These are phyloP conservation scores for Fusarium agapanthi DNA, from an alignment of 2,329 filamentous ascomycete genomes.

Conservation along the genomic window DNA sequence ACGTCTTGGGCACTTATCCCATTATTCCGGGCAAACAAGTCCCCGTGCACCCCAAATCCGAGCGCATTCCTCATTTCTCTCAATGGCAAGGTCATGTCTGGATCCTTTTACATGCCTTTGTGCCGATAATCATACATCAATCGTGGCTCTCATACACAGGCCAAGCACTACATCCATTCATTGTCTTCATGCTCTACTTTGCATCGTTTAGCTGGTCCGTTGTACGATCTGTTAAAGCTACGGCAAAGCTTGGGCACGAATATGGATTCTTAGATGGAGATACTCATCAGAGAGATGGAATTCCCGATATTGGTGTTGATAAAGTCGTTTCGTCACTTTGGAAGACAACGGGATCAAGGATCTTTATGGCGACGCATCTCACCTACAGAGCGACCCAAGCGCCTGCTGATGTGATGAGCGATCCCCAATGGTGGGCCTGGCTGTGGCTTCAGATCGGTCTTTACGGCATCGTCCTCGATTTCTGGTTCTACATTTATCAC, in stretches of 20 bases:
- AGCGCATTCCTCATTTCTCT: background rate
- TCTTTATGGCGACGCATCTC: background rate
- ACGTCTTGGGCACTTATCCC: background rate
- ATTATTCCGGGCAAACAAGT: background rate
- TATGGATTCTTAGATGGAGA: constrained; percentile 17
- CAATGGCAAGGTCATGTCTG: background rate
- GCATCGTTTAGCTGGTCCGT: background rate
- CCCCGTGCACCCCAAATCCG: background rate
- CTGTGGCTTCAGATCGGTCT: constrained; percentile 20
- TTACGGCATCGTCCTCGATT: constrained; percentile 25
- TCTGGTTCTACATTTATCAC: constrained; percentile 29
- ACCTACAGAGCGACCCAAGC: constrained; percentile 4
- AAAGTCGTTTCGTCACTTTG: constrained; percentile 15
- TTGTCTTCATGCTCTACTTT: background rate
- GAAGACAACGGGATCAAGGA: background rate
- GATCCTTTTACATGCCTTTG: background rate
- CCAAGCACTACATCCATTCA: background rate
- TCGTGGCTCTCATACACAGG: background rate
- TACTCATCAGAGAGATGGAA: constrained; percentile 13
- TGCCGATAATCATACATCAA: background rate
- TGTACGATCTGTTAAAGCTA: background rate
- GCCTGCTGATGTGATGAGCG: background rate
- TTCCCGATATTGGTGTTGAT: constrained; percentile 19
- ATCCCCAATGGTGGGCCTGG: background rate
- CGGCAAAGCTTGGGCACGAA: background rate